phyloP scores from a whole-genome alignment of 2,329 filamentous ascomycete species.

The Colletotrichum truncatum region DNA sequence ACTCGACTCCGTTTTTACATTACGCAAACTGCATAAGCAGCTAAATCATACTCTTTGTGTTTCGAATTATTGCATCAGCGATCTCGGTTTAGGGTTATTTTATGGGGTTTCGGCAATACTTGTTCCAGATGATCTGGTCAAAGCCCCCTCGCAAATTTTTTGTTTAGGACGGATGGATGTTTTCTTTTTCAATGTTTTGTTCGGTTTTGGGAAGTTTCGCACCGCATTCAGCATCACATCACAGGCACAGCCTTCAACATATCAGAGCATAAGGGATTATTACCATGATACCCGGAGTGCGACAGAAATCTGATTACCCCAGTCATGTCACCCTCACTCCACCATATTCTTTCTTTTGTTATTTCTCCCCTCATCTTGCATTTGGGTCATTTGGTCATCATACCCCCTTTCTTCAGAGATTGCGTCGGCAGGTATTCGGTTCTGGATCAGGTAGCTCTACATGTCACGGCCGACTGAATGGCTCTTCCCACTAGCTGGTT shows the following conservation, averaged over 20 bases:
- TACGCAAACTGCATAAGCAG: neutral
- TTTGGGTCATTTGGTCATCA: conserved; percentile 11
- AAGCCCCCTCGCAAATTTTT: neutral
- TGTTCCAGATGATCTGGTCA: neutral
- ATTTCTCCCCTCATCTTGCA: neutral
- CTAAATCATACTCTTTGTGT: neutral
- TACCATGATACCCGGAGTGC: conserved; percentile 34
- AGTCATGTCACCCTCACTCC: conserved; percentile 33
- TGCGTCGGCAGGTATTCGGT: neutral
- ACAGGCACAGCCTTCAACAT: conserved; percentile 22
- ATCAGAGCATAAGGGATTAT: conserved; percentile 32
- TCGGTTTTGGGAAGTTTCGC: neutral
- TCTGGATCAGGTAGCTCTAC: neutral
- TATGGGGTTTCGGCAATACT: neutral
- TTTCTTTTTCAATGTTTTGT: neutral
- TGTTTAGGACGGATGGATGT: neutral
- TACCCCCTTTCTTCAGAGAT: conserved; percentile 9
- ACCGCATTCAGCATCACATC: conserved; percentile 18
- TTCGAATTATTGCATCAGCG: conserved; percentile 20
- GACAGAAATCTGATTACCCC: conserved; percentile 32
- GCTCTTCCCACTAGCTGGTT: neutral
- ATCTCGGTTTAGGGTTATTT: conserved; percentile 8
- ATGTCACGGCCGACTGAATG: neutral
- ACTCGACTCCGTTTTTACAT: neutral
- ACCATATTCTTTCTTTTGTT: conserved; percentile 17